Evolutionary conservation across 305 asterid species (phyloP).

Genomic region (Solanum hybrid): DNA sequence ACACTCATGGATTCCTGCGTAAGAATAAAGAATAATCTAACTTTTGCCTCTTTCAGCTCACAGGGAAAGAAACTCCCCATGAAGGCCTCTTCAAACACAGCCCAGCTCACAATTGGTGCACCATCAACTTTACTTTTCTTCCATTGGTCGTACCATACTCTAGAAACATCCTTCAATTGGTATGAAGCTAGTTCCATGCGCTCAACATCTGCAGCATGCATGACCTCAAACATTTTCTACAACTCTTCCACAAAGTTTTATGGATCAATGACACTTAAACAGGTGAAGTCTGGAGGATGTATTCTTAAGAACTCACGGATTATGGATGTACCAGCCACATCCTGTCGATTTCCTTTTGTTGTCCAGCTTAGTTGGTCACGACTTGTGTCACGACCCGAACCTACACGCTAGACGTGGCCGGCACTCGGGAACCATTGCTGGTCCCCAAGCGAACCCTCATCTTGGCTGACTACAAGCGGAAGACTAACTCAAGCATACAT

Average conservation of each 20-base stretch:
- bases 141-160: not conserved
- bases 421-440: too few species aligned
- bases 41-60: not conserved
- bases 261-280: not conserved
- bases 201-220: not conserved
- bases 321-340: not conserved
- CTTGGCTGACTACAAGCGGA: too few species aligned
- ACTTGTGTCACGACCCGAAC: not conserved
- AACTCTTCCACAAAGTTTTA: not conserved
- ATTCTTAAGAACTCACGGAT: not conserved
- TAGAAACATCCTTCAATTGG: not conserved
- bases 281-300: not conserved
- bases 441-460: too few species aligned
- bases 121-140: not conserved
- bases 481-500: too few species aligned
- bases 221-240: not conserved
- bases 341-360: too few species aligned
- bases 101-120: not conserved
- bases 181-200: not conserved
- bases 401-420: too few species aligned
- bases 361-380: not conserved
- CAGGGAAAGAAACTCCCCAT: not conserved
- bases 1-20: not conserved
- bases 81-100: not conserved
- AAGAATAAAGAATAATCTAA: not conserved